Base-by-base conservation (phyloP, 495 filamentous ascomycete genomes). In the Neurospora sp. region DNA sequence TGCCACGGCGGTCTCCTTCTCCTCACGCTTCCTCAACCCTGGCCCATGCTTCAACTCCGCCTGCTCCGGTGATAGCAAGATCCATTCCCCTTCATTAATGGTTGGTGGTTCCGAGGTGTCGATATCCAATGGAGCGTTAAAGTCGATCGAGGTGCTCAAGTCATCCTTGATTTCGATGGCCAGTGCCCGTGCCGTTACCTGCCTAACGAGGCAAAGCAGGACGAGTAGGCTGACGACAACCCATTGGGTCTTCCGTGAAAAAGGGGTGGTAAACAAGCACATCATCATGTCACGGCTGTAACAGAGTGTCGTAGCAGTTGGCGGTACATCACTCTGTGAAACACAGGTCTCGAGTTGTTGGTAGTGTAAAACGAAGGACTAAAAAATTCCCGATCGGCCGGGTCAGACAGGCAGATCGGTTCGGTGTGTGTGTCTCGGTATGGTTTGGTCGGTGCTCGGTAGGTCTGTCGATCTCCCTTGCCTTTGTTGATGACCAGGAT, bases 21-120 rank as follows among this genome's bases (percentile, higher is more conserved):
- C 42, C 42, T n/a, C 42, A 45, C 42, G 42, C 42, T 45, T 45
- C 1, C 42, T 45, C 42, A 45, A 45, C 42, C 42, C 42, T 6
- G 39, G 1, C 39, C 15, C 39, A 34, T 66, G 54, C 54, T 66
- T 66, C 72, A 74, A 62, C n/a, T 74, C 75, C 69, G 77, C 70
- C 59, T 82, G 79, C 17, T 83, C 80, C 72, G 77, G 71, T 28
- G 83, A 79, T 70, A 83, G 72, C 78, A 84, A 80, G 42, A 77
- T 76, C 84, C 83, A 86, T 54, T 76, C 75, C 70, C 81, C 79
- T 42, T 79, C 73, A 17, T 79, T 69, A 4, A 38, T 77, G 76
- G 71, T 78, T 70, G 13, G 79, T 81, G 54, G 78, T 76, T 71
- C 82, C 75, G 43, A 78, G 13, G 54, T 76, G 76, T 84, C 83